Base-by-base conservation (phyloP, 176 grass and related monocot species). In the Lolium multiflorum region DNA sequence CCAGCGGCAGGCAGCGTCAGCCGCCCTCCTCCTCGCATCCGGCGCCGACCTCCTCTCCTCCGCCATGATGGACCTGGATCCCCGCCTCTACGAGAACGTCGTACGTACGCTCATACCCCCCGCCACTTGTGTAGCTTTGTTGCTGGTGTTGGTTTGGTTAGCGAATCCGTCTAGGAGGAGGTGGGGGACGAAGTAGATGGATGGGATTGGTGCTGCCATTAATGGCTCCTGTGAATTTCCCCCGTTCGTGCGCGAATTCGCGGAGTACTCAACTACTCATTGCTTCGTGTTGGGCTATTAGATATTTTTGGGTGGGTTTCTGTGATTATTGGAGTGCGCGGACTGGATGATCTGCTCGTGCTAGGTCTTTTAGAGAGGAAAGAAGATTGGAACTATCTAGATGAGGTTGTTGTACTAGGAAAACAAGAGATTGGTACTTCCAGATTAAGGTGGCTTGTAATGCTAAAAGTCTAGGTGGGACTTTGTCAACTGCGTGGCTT, bases 11-110 rank as follows among this genome's bases (percentile, higher is more conserved):
- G 59, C 78, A 65, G 43, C 22, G 59, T 15, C 78, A 18, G 44
- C 47, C 76, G 12, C 46, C n/a, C 57, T 5, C 5, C 46, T 31
- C 75, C 71, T 65, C 78, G 85, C 66, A 84, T 65, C 86, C 84
- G 31, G 55, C 60, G 65, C 51, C 83, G 75, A 35, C 64, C 16
- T 88, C 49, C 9, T 61, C 66, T 57, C 60, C 57, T 48, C 39
- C 76, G 90, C 83, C 74, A 89, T 92, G 90, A 91, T 94, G 90
- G 95, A 94, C 78, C 83, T 97, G 81, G 95, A 94, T 92, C 92
- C 92, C 44, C 89, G 85, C 47, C 92, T 89, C 61, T 94, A 97
- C 88, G 90, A 97, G 80, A 80, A 89, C 89, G 68, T 94, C 65
- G 95, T 97, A 82, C 39, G 90, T 82, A 47, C 13, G 56, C 71